Evolutionary conservation across 2,329 filamentous ascomycete species (phyloP).

Genomic region (Hyphodiscus sp.): DNA sequence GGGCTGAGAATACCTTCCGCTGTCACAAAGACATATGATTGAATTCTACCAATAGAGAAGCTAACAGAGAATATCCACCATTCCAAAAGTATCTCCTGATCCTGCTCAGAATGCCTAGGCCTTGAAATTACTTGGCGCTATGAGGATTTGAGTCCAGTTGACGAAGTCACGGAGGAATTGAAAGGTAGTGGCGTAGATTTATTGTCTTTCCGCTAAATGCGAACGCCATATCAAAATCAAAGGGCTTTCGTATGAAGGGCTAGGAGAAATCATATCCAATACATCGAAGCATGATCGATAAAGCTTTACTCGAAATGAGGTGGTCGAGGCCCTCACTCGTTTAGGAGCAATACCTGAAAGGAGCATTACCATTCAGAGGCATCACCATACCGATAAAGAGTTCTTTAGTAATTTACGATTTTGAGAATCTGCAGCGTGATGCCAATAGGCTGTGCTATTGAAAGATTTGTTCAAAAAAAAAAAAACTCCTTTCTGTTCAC

Average conservation of each 20-base stretch:
- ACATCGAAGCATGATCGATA: no score
- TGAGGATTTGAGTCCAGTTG: not conserved
- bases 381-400: not conserved
- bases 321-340: no score
- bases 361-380: not conserved
- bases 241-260: no score
- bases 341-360: no score
- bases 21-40: not conserved
- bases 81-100: not conserved
- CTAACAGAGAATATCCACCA: not conserved
- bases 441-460: not conserved
- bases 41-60: not conserved
- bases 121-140: not conserved
- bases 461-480: not conserved
- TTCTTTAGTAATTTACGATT: not conserved
- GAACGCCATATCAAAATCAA: not conserved
- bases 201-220: not conserved
- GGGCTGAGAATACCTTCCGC: not conserved
- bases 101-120: not conserved
- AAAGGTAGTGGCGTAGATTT: not conserved
- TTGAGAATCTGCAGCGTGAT: not conserved
- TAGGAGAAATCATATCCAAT: no score
- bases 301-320: no score
- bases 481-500: conserved; percentile 10
- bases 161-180: not conserved